Base-by-base conservation (phyloP, 805 yeast species). In the Candida saitoana region DNA sequence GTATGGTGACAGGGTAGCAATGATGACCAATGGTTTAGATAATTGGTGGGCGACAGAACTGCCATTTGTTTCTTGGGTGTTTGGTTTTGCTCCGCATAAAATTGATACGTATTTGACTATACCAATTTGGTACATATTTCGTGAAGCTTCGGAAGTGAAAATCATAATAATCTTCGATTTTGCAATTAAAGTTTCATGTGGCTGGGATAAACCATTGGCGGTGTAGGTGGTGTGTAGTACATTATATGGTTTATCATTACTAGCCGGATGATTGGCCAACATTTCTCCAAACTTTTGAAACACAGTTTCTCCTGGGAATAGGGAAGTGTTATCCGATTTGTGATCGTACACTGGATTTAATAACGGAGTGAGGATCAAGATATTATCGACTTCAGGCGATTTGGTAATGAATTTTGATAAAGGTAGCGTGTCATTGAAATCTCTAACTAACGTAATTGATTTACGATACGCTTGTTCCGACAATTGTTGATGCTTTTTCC, bases 1-100 rank as follows among this genome's bases (percentile, higher is more conserved):
- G 49, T 77, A 79, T 1, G 86, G 85, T 3, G 81, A 74, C 43
- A 79, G 74, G 0, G 82, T 79, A 3, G 84, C 80, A n/a, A 79
- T 68, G 3, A 78, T 69, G 9, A 80, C 66, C 51, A 80, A 60
- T 3, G 83, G 84, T 49, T 77, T 78, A 19, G 65, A 43, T 12
- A 65, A 47, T 47, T 65, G 64, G 17, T 57, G 46, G 25, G 48
- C 45, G 5, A 53, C 47, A 2, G 48, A 39, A 14, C 11, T 7
- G 35, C 39, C 32, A 20, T 27, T 47, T 44, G 11, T 56, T 41
- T 4, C 52, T 44, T 60, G 53, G 2, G 58, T 51, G 27, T 49
- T 48, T 3, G 75, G 73, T 33, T 61, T 56, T 0, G 74, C 76
- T 7, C 78, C 76, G 54, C 85, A 79, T 12, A 79, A 60, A 15